Percentiles rank a stretch among this genome's conserved stretches.
Conservation (phyloP, 2,329 filamentous ascomycete genomes). For the Fusarium agapanthi region DNA sequence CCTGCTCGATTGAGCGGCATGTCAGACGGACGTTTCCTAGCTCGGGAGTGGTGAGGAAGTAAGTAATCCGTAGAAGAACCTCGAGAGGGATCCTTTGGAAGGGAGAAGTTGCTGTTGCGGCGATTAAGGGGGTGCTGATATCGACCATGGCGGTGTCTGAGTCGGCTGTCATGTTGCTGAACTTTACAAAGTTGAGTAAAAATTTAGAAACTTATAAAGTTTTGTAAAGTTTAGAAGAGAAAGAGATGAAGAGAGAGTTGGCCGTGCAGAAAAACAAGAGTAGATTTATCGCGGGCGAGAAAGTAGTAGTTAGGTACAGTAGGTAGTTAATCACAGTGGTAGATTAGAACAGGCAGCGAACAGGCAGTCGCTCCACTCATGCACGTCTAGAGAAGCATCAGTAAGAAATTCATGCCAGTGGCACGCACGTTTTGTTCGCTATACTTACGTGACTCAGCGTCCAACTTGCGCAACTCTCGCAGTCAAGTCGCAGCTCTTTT, state of each 20-base stretch:
- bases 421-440: not conserved
- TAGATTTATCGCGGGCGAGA: not conserved
- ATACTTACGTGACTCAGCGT: not conserved
- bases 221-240: not conserved
- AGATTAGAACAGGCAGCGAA: slow-evolving; percentile 22
- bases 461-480: not conserved
- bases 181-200: not conserved
- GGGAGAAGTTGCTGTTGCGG: slow-evolving; percentile 14
- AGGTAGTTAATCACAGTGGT: not conserved
- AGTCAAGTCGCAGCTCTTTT: not conserved
- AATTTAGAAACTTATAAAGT: not conserved
- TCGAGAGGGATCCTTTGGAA: slow-evolving; percentile 62
- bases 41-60: slow-evolving; percentile 62
- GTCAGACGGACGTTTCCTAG: slow-evolving; percentile 63
- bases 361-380: slow-evolving; percentile 29
- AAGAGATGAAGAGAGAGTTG: not conserved
- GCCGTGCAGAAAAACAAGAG: not conserved
- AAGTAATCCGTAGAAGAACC: slow-evolving; percentile 64
- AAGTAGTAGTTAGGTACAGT: not conserved
- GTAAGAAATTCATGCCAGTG: not conserved
- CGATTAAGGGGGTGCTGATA: not conserved
- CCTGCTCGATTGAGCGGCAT: slow-evolving; percentile 63
- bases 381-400: not conserved
- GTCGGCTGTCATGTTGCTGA: slow-evolving; percentile 17
- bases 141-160: slow-evolving; percentile 24